Conservation (phyloP, 31 red algal species). For the Asparagopsis taxiformis region DNA sequence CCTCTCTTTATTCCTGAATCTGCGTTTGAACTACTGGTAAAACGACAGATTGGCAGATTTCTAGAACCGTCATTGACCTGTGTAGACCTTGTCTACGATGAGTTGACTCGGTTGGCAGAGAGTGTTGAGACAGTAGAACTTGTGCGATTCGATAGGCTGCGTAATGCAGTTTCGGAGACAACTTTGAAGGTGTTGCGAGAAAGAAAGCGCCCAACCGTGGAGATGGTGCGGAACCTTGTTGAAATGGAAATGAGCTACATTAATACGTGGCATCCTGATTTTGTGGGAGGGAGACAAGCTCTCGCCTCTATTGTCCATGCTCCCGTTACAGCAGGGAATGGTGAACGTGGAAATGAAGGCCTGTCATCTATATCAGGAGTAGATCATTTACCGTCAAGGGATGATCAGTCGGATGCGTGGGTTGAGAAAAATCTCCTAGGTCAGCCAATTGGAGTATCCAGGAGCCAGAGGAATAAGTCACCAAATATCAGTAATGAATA, state of each 20-base stretch:
- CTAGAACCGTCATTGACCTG: constrained; percentile 78
- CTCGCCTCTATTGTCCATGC: constrained; percentile 46
- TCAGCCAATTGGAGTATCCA: constrained; percentile 8
- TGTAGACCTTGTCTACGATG: constrained; percentile 95
- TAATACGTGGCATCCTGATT: constrained; percentile 94
- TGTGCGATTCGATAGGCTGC: constrained; percentile 71
- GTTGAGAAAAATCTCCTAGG: constrained; percentile 71
- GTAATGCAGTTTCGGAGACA: constrained; percentile 66
- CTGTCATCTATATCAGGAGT: neutral
- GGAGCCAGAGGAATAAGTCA: neutral
- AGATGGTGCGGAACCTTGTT: constrained; percentile 91
- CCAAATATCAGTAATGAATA: constrained; percentile 1
- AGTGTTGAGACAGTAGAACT: constrained; percentile 71
- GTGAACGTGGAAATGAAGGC: neutral
- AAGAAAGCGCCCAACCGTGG: constrained; percentile 65
- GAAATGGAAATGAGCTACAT: constrained; percentile 98
- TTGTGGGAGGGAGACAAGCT: constrained; percentile 87
- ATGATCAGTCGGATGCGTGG: constrained; percentile 51
- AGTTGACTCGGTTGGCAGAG: constrained; percentile 73
- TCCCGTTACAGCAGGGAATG: neutral
- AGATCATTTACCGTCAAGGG: neutral
- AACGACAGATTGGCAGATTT: constrained; percentile 84
- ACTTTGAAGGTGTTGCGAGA: constrained; percentile 69
- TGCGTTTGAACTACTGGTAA: constrained; percentile 92
- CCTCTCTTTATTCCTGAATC: constrained; percentile 98